Base-by-base conservation (phyloP, 1,284 basidiomycete genomes). In the Anthracocystis walkeri region DNA sequence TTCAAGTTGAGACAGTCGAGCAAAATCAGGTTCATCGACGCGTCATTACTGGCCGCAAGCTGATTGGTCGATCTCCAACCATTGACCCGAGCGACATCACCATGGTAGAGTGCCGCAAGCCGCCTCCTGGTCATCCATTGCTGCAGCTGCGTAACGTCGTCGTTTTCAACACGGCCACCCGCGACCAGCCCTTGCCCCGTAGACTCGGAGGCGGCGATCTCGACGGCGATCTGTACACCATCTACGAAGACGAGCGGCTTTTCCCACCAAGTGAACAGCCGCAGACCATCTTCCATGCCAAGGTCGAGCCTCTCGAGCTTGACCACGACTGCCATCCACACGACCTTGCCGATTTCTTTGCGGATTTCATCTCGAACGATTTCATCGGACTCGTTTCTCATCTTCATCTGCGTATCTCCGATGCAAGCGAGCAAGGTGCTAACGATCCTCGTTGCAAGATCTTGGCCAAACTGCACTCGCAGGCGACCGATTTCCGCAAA, bases 301-400 rank as follows among this genome's bases (percentile, higher is more conserved):
- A 86, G 4, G 86, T 89, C 0, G 88, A 88, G 0, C 76, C 81
- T 7, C 89, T 88, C 56, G 45, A 86, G 6, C 81, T 92, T 0
- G 78, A 87, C 48, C 88, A 88, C 29, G 88, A 86, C 42, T 90
- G 89, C 82, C 31, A 33, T 11, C 91, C 90, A 87, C 85, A 80
- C 20, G 92, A 91, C 84, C 90, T 92, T 1, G 90, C 89, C 0
- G 89, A 91, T 33, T 93, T 92, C 79, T 89, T 92, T 16, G 87
- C 90, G 52, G 90, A 92, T 57, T 92, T 58, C 18, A 65, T 71
- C 27, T 89, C 87, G 69, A 90, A 88, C 50, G 90, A 92, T 78
- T 60, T 81, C 88, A 38, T 84, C 91, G 82, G 48, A 89, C 90
- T n/a, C 88, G 90, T 80, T 3, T 71, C 75, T 2, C 51, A 71